Evolutionary conservation across 139 green algal species (phyloP).

Genomic region (Chlorella sp.): DNA sequence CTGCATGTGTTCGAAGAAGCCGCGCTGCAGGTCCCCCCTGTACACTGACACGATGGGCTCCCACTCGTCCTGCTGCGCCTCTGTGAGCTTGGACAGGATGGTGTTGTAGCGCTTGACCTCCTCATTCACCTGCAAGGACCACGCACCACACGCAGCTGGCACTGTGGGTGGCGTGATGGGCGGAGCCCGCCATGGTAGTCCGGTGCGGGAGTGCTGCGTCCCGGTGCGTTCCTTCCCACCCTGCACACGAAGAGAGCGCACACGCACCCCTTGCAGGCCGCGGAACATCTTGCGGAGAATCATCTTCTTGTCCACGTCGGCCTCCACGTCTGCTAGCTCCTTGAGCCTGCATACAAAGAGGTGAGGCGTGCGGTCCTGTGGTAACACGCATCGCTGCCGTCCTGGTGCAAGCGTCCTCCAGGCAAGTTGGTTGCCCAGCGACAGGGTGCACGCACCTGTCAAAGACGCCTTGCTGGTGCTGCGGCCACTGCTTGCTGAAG

Average conservation of each 20-base stretch:
- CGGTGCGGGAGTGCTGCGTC: too few relatives aligned
- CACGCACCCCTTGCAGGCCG: conserved; percentile 38
- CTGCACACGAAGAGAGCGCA: too few relatives aligned
- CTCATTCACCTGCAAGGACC: conserved; percentile 1
- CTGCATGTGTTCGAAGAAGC: conserved; percentile 57
- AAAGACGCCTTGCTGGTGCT: conserved; percentile 46
- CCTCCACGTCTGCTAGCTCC: conserved; percentile 34
- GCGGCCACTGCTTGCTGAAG: conserved; percentile 47
- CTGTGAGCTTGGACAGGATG: conserved; percentile 36
- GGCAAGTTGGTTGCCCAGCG: too few relatives aligned
- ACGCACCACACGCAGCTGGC: neutral
- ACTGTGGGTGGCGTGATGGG: neutral
- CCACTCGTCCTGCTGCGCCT: conserved; percentile 50
- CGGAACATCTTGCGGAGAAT: conserved; percentile 35
- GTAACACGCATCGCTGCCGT: too few relatives aligned
- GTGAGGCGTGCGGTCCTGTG: neutral
- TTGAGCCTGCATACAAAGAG: conserved; percentile 30
- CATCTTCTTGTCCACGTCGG: conserved; percentile 52
- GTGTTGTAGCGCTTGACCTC: conserved; percentile 44
- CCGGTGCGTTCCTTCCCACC: too few relatives aligned
- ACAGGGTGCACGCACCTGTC: too few relatives aligned
- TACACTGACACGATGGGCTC: conserved; percentile 41
- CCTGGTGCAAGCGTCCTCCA: too few relatives aligned
- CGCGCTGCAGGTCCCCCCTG: conserved; percentile 38
- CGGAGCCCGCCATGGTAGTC: too few relatives aligned